Conservation (phyloP, 2,329 filamentous ascomycete genomes). For the Claviceps purpurea region DNA sequence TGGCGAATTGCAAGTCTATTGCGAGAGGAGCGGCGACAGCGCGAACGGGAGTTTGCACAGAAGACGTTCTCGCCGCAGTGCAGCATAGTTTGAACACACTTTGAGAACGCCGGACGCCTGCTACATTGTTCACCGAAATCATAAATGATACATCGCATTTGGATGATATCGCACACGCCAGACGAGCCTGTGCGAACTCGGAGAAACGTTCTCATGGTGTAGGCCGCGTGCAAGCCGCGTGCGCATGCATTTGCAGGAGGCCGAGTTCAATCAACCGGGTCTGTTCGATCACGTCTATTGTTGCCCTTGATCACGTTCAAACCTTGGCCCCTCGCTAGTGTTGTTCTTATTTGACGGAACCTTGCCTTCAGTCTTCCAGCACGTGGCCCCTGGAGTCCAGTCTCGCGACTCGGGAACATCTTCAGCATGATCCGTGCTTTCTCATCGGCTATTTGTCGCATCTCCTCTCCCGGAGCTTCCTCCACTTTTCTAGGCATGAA, state of each 20-base stretch:
- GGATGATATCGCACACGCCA: not conserved
- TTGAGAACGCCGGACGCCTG: not conserved
- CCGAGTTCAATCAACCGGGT: not conserved
- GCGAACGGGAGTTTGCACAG: not conserved
- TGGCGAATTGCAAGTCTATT: not conserved
- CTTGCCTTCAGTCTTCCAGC: not conserved
- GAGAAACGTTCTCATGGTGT: not conserved
- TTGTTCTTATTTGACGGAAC: not conserved
- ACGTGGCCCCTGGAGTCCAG: conserved; percentile 15
- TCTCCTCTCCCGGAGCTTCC: conserved; percentile 44
- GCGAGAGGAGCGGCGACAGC: not conserved
- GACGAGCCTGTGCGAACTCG: not conserved
- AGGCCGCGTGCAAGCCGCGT: not conserved
- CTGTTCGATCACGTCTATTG: not conserved
- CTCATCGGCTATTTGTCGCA: conserved; percentile 50
- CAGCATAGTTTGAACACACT: not conserved
- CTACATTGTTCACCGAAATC: too few relatives aligned
- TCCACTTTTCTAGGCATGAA: conserved; percentile 24
- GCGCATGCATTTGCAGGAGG: not conserved
- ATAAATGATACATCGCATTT: too few relatives aligned
- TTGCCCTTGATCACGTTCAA: not conserved
- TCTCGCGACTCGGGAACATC: conserved; percentile 40
- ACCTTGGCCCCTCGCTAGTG: not conserved
- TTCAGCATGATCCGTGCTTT: conserved; percentile 55
- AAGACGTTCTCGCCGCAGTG: not conserved